Evolutionary conservation across 345 rosid species (phyloP).

Genomic region (Boechera stricta): DNA sequence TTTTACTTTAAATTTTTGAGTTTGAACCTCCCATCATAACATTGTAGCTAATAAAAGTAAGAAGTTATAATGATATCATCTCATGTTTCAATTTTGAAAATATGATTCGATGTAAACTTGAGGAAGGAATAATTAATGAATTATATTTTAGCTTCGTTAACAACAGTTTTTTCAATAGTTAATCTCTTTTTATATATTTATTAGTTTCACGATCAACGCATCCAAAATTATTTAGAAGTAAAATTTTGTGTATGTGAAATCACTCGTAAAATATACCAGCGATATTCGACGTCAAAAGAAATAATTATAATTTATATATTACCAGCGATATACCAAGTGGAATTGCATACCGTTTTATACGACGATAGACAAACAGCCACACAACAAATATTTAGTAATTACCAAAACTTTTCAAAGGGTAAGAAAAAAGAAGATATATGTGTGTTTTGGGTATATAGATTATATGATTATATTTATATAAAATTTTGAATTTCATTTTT

Average conservation of each 20-base stretch:
- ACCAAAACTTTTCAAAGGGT: neutral
- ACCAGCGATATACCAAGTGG: too few relatives aligned
- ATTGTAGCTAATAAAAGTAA: neutral
- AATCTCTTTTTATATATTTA: neutral
- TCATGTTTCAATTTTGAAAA: neutral
- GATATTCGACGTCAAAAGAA: neutral
- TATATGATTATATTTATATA: slow-evolving; percentile 7
- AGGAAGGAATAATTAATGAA: neutral
- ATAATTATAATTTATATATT: neutral
- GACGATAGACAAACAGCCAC: slow-evolving; percentile 30
- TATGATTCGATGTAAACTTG: neutral
- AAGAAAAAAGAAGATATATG: neutral
- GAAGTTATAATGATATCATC: neutral
- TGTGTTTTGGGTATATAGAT: neutral
- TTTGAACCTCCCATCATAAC: neutral
- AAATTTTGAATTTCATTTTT: too few relatives aligned
- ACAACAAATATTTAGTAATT: slow-evolving; percentile 22
- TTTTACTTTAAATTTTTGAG: neutral
- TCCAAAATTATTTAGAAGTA: neutral
- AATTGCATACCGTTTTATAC: slow-evolving; percentile 19
- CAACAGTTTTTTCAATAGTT: neutral
- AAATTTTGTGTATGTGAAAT: neutral
- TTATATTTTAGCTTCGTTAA: neutral
- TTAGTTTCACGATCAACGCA: neutral
- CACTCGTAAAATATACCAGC: neutral